Percentiles rank a stretch among this genome's conserved stretches.
These are phyloP conservation scores for Tephrocybe sp. DNA, from an alignment of 768 basidiomycete species.

Conservation along the genomic window DNA sequence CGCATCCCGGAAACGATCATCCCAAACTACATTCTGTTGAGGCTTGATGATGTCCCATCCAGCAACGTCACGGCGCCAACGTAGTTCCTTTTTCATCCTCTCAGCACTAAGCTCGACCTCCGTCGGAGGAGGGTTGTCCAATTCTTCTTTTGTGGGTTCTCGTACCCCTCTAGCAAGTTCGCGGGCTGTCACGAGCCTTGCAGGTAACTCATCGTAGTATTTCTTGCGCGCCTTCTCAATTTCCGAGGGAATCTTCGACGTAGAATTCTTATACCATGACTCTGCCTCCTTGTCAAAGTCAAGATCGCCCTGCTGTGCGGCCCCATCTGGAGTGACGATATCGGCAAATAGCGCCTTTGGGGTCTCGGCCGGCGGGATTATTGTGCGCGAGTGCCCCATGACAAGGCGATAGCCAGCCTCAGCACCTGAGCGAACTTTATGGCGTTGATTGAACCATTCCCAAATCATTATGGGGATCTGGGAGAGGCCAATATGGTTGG, in stretches of 20 bases:
- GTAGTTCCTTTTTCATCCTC: slow-evolving; percentile 83
- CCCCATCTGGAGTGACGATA: slow-evolving; percentile 18
- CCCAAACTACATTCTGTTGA: slow-evolving; percentile 69
- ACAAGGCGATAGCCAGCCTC: slow-evolving; percentile 81
- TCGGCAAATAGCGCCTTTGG: slow-evolving; percentile 21
- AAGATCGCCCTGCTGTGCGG: slow-evolving; percentile 52
- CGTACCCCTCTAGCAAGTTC: slow-evolving; percentile 72
- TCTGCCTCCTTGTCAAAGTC: slow-evolving; percentile 75
- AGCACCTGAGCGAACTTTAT: slow-evolving; percentile 77
- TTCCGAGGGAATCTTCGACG: slow-evolving; percentile 49
- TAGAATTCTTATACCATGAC: slow-evolving; percentile 64
- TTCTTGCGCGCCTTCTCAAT: slow-evolving; percentile 69
- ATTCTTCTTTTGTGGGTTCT: slow-evolving; percentile 86
- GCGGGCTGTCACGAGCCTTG: slow-evolving; percentile 69
- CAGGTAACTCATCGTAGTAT: slow-evolving; percentile 74
- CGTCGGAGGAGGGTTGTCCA: slow-evolving; percentile 73
- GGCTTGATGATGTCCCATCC: slow-evolving; percentile 81
- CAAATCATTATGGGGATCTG: slow-evolving; percentile 89
- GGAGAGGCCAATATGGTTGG: slow-evolving; percentile 75
- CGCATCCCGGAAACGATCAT: slow-evolving; percentile 62
- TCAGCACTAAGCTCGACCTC: slow-evolving; percentile 90
- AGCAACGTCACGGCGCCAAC: slow-evolving; percentile 77
- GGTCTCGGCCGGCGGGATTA: slow-evolving; percentile 39
- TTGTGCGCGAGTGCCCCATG: slow-evolving; percentile 57
- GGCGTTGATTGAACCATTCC: slow-evolving; percentile 89